Evolutionary conservation across 2,329 filamentous ascomycete species (phyloP), one percentile per base, ranked within the genome.

Genomic region (Penicillium capsulatum): DNA sequence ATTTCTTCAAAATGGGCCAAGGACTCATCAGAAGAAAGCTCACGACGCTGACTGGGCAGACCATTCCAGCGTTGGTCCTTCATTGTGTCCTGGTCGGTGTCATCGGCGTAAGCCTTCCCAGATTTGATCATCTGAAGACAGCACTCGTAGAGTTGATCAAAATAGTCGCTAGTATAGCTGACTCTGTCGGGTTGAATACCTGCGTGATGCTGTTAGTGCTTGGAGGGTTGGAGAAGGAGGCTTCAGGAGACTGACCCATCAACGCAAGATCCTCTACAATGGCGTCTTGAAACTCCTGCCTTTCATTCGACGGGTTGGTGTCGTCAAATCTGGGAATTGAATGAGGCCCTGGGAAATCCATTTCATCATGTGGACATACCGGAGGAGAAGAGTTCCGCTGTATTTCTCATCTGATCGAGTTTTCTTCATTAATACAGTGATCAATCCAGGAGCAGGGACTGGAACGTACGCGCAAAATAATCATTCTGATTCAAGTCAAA

Each of bases 261-360:
- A 97, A 76, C 34, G 82, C 81, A 35, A 96, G 77, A 66, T 98
- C 92, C 70, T 95, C 84, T 27, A 95, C 74, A 47, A 98, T 98
- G 4, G 89, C 79, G 67, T 97, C 89, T 63, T 97, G 84, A 64
- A 84, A 98, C 70, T 97, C 92, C 64, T 91, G 82, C 73, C 94
- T 96, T 75, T 98, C 92, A 66, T 97, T 97, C 44, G 85, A 83
- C 6, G 92, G 92, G 69, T 98, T 98, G 40, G 92, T 98, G 61
- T 98, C 92, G 63, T 98, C 92, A 60, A 98, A 92, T 45, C 22
- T 24, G 22, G 7, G 11, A 24, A n/a, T n/a, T n/a, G n/a, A n/a
- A 24, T 7, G 7, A 7, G 11, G 22, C 11, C 7, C 11, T 7
- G 22, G 11, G 7, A 11, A 7, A 11, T 24, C 11, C 7, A 11